phyloP scores from a whole-genome alignment of 2,329 filamentous ascomycete genomes.

The Bipolaris zeicola region DNA sequence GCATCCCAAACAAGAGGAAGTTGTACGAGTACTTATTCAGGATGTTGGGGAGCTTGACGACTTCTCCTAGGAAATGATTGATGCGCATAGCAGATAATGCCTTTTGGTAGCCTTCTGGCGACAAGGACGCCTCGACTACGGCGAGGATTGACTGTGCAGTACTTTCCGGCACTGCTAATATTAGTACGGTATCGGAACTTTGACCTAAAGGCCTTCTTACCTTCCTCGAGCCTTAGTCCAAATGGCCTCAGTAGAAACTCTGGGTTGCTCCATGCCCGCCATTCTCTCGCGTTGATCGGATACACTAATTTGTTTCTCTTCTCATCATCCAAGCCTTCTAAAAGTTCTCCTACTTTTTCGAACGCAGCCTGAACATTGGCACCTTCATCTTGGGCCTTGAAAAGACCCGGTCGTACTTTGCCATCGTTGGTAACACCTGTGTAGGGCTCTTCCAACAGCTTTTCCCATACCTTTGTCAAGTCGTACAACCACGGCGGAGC shows the following conservation, averaged over 20 bases:
- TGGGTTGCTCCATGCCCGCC: slow-evolving; percentile 74
- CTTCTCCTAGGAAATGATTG: slow-evolving; percentile 74
- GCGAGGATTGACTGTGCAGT: slow-evolving; percentile 55
- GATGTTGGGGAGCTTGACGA: slow-evolving; percentile 65
- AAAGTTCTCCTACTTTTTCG: slow-evolving; percentile 54
- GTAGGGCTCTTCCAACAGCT: slow-evolving; percentile 64
- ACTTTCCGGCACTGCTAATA: slow-evolving; percentile 29
- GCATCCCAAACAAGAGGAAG: slow-evolving; percentile 71
- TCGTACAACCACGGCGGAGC: slow-evolving; percentile 67
- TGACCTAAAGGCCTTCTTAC: slow-evolving; percentile 15
- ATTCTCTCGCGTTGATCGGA: slow-evolving; percentile 72
- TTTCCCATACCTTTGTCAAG: slow-evolving; percentile 47
- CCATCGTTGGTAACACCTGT: slow-evolving; percentile 73
- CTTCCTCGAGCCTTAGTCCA: slow-evolving; percentile 72
- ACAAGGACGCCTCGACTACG: slow-evolving; percentile 65
- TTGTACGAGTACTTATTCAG: slow-evolving; percentile 81
- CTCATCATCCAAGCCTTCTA: slow-evolving; percentile 54
- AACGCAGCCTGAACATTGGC: slow-evolving; percentile 65
- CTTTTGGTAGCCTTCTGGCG: slow-evolving; percentile 73
- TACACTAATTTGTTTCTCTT: slow-evolving; percentile 60
- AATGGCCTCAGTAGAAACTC: slow-evolving; percentile 73
- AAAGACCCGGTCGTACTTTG: slow-evolving; percentile 61
- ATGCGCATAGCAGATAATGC: slow-evolving; percentile 72
- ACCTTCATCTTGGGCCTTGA: slow-evolving; percentile 66
- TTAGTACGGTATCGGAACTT: slow-evolving; percentile 8